Conservation (phyloP, 805 yeast genomes). For the Zygosaccharomyces rouxii region DNA sequence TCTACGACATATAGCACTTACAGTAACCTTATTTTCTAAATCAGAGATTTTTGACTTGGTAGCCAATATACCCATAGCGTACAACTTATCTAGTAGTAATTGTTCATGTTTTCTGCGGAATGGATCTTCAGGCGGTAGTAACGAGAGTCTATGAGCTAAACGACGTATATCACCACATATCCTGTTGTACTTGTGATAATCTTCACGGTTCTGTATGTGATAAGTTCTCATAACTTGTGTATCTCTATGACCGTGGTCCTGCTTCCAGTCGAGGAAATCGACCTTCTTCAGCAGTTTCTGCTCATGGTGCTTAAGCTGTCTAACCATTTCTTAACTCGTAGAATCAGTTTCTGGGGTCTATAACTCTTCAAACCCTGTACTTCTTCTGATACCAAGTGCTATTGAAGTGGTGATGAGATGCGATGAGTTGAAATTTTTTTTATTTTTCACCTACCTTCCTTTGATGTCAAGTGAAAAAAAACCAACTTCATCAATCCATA, state of each 20-base stretch:
- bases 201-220: conserved; percentile 92
- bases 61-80: conserved; percentile 81
- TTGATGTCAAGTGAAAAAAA: background rate
- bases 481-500: background rate
- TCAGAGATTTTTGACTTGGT: conserved; percentile 89
- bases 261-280: conserved; percentile 96
- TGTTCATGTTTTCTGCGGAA: conserved; percentile 86
- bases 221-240: conserved; percentile 94
- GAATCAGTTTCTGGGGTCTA: background rate
- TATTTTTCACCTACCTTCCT: background rate
- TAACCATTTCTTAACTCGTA: conserved; percentile 49
- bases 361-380: background rate
- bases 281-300: conserved; percentile 91
- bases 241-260: conserved; percentile 91
- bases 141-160: conserved; percentile 77
- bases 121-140: conserved; percentile 83
- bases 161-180: conserved; percentile 90
- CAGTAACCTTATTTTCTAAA: conserved; percentile 86
- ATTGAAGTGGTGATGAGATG: conserved; percentile 1
- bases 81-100: conserved; percentile 77
- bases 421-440: conserved; percentile 17
- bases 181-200: conserved; percentile 88
- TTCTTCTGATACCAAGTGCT: background rate
- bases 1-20: conserved; percentile 86
- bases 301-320: conserved; percentile 92